Evolutionary conservation across 371 early-diverging fungal genomes (phyloP), one percentile per base, ranked within the genome.

Genomic region (Haplosporangium sp.): DNA sequence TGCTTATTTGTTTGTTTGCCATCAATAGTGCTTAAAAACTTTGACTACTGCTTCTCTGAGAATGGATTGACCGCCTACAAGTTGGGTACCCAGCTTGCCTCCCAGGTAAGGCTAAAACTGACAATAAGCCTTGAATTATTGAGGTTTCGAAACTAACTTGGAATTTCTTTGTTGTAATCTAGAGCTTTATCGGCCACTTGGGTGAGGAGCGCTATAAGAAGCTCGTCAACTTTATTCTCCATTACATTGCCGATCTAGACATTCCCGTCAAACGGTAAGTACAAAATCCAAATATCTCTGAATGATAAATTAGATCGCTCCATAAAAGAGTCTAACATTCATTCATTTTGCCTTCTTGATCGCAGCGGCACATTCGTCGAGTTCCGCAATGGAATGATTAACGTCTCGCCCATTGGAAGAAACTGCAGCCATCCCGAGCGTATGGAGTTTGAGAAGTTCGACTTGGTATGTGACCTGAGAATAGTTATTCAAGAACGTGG

Each of bases 321-420:
- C 27, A 27, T 27, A 27, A 27, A 27, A 27, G 27, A 27, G 27
- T 27, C 27, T 50, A 50, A n/a, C 50, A 48, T 3, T 3, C n/a
- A 48, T 48, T 45, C 13, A n/a, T 15, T 27, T n/a, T 50, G 3
- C 50, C 15, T 50, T 50, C 50, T 50, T n/a, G 50, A 50, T 50
- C 50, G n/a, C 77, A 94, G 98, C 83, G 99, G 99, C 63, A 99
- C 98, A 7, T 99, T 99, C 86, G 84, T 99, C 82, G 99, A 99
- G 86, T 98, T 97, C 91, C 94, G 99, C 74, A 95, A 95, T 79
- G 99, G 99, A 65, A 99, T 99, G 99, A 94, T 99, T 84, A 99
- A 99, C 86, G 93, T 99, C 47, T 97, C 97, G 48, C 99, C 99
- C 59, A 96, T 99, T 65, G 99, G 99, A 53, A 94, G 99, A 69